A percentile compares a stretch with the other conserved stretches of the same genome.
Conservation (phyloP, 768 basidiomycete genomes). For the Paxillus rubicundulus region DNA sequence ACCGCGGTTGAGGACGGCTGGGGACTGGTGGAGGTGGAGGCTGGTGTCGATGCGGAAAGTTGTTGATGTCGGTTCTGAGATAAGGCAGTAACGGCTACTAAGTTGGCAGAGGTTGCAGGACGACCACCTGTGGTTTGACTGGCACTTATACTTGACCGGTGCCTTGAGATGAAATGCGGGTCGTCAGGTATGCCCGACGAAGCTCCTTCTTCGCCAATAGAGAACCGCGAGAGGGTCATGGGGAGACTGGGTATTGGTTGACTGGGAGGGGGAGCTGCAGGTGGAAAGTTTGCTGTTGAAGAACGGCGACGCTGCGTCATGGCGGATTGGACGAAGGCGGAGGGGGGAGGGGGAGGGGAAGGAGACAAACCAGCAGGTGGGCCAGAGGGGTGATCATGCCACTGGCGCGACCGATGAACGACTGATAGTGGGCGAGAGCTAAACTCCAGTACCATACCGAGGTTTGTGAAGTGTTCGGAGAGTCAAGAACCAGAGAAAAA, state of each 20-base stretch:
- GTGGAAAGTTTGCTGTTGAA: constrained; percentile 59
- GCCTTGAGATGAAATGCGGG: constrained; percentile 26
- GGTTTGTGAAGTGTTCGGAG: not conserved
- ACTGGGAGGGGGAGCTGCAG: constrained; percentile 68
- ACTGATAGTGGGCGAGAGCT: constrained; percentile 28
- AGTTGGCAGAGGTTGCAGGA: constrained; percentile 44
- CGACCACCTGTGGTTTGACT: constrained; percentile 31
- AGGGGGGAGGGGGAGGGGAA: constrained; percentile 29
- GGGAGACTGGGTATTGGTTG: constrained; percentile 74
- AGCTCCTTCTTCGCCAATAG: constrained; percentile 18
- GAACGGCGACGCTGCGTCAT: constrained; percentile 60
- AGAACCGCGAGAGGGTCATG: constrained; percentile 20
- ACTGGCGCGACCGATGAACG: constrained; percentile 33
- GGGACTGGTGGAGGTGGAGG: constrained; percentile 27
- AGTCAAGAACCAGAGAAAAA: not conserved
- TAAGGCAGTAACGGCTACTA: constrained; percentile 61
- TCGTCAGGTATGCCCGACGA: constrained; percentile 28
- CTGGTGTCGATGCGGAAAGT: constrained; percentile 25
- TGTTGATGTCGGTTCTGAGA: constrained; percentile 47
- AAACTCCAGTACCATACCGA: constrained; percentile 30
- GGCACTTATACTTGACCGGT: constrained; percentile 37
- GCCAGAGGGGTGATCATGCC: constrained; percentile 27
- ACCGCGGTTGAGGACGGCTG: constrained; percentile 20
- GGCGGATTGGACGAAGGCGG: constrained; percentile 31
- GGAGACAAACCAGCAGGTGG: constrained; percentile 30